Base-by-base conservation (phyloP, 176 grass and related monocot genomes). In the Themeda triandra region DNA sequence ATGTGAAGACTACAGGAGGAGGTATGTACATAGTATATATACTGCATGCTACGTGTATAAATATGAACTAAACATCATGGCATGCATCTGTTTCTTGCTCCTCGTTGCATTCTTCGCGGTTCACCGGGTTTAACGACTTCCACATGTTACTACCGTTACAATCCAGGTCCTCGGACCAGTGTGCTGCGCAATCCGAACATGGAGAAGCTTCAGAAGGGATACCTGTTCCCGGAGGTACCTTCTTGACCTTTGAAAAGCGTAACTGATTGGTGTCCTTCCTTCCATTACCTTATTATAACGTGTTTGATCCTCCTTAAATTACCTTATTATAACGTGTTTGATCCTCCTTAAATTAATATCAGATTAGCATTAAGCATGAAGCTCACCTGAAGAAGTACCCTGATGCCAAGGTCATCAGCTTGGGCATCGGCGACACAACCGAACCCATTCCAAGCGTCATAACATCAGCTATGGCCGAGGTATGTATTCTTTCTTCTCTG, bases 371-470 rank as follows among this genome's bases (percentile, higher is more conserved):
- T 73, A 98, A 80, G 73, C 83, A 80, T 73, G 76, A 74, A 37
- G 89, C 78, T 63, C 93, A 98, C 78, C 27, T 89, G 85, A 88
- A 87, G 86, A 96, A 94, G 80, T 89, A 96, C 80, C 96, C 96
- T 82, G 89, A 93, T 71, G 96, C 93, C 5, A 86, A 91, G 76
- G 78, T 98, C 49, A 96, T 98, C 78, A 98, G 96, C 71, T 86
- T 98, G 88, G 96, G 93, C 28, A 81, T 98, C 77, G 96, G 96
- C 13, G 89, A 98, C 82, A 98, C 96, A 37, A 98, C 96, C 28
- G 87, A 96, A 48, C 96, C 96, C 70, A 94, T 98, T 76, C 96
- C 93, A 48, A 86, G 81, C 71, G 64, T 95, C 77, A 72, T 98
- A 65, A 83, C 96, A 67, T 92, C 93, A 49, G 87, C 91, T 33